A percentile compares a stretch with the other conserved stretches of the same genome.
Conservation (phyloP, 768 basidiomycete genomes). For the Pulveroboletus sp. region DNA sequence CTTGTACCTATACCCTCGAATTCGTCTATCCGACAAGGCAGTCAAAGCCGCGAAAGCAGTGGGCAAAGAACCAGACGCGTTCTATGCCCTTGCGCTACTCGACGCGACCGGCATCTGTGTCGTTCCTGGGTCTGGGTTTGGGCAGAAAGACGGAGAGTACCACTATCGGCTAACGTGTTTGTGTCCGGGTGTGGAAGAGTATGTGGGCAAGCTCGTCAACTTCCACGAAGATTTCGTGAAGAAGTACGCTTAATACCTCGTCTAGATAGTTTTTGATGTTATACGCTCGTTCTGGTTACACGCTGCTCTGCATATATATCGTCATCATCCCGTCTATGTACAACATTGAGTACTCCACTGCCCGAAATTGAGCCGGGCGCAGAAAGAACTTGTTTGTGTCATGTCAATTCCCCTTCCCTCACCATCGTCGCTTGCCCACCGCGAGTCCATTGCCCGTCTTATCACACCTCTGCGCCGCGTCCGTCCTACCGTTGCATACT, state of each 20-base stretch:
- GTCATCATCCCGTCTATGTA: not conserved
- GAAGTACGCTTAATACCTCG: slow-evolving; percentile 36
- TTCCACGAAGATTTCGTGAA: slow-evolving; percentile 62
- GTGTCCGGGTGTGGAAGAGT: slow-evolving; percentile 92
- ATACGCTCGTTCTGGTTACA: not conserved
- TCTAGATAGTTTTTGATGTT: not conserved
- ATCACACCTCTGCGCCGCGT: slow-evolving; percentile 56
- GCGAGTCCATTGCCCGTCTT: slow-evolving; percentile 46
- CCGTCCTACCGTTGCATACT: slow-evolving; percentile 62
- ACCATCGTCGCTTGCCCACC: slow-evolving; percentile 41
- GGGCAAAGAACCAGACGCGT: slow-evolving; percentile 81
- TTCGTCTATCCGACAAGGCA: slow-evolving; percentile 69
- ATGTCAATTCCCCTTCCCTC: slow-evolving; percentile 18
- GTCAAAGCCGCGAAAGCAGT: slow-evolving; percentile 62
- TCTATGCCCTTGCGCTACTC: slow-evolving; percentile 81
- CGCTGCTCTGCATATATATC: not conserved
- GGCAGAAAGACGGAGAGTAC: slow-evolving; percentile 84
- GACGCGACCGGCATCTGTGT: slow-evolving; percentile 92
- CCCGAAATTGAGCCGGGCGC: no score
- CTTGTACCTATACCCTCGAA: slow-evolving; percentile 87
- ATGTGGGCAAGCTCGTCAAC: slow-evolving; percentile 75
- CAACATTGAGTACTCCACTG: not conserved
- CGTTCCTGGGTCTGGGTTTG: slow-evolving; percentile 92
- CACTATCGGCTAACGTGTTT: slow-evolving; percentile 93
- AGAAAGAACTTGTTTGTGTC: not conserved